Evolutionary conservation across 371 early-diverging fungal species (phyloP).

Genomic region (Mortierella polycephala): DNA sequence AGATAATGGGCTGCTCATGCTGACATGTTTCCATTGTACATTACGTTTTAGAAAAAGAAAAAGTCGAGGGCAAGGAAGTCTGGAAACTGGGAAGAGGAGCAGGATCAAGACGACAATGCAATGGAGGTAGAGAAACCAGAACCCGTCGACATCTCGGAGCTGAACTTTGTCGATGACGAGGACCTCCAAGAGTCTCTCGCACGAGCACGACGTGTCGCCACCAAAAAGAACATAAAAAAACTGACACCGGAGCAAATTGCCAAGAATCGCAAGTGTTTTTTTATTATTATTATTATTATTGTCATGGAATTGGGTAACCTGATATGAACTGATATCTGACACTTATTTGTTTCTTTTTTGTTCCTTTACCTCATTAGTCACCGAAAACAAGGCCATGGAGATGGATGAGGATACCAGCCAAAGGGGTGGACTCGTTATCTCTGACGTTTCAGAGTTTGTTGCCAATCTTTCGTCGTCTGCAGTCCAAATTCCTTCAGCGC

Average conservation of each 20-base stretch:
- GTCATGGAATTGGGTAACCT: not conserved
- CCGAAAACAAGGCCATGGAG: conserved; percentile 56
- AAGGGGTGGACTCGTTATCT: conserved; percentile 52
- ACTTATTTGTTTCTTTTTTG: conserved; percentile 3
- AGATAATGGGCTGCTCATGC: not conserved
- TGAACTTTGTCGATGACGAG: conserved; percentile 94
- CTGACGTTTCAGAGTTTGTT: conserved; percentile 76
- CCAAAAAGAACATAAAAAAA: conserved; percentile 62
- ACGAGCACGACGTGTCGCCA: conserved; percentile 74
- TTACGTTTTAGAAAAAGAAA: conserved; percentile 58
- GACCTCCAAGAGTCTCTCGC: conserved; percentile 89
- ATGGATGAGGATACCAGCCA: conserved; percentile 18
- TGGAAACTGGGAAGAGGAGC: conserved; percentile 54
- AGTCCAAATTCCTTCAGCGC: conserved; percentile 32
- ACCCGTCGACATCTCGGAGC: conserved; percentile 59
- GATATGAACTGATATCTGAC: not conserved
- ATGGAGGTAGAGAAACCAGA: conserved; percentile 45
- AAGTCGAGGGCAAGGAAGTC: conserved; percentile 63
- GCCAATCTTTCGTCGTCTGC: conserved; percentile 64
- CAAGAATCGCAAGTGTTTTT: conserved; percentile 34
- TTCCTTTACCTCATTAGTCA: conserved; percentile 39
- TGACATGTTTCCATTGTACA: not conserved
- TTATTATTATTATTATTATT: conserved; percentile 1
- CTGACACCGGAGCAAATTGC: conserved; percentile 72
- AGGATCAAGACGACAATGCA: conserved; percentile 53